Evolutionary conservation across 2,329 filamentous ascomycete genomes (phyloP).

Genomic region (Botrytis fabae): DNA sequence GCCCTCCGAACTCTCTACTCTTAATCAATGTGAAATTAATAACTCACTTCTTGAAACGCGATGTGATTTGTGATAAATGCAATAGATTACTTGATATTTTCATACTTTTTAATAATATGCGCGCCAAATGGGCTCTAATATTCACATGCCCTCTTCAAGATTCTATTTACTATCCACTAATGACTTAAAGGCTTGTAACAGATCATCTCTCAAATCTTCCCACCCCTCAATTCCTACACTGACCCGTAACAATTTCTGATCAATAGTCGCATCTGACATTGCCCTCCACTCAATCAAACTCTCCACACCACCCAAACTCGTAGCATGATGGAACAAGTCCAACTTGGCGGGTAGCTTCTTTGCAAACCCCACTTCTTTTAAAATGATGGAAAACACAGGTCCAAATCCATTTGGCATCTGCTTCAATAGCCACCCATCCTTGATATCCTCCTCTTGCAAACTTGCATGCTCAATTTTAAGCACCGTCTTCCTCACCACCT

Average conservation of each 20-base stretch:
- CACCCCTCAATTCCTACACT: conserved; percentile 86
- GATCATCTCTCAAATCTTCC: conserved; percentile 78
- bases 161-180: conserved; percentile 25
- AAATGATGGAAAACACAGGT: conserved; percentile 77
- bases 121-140: neutral
- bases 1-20: neutral
- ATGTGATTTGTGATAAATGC: neutral
- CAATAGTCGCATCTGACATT: conserved; percentile 77
- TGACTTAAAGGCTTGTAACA: conserved; percentile 62
- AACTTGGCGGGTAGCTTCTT: conserved; percentile 74
- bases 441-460: conserved; percentile 65
- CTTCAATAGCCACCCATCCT: conserved; percentile 69
- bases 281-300: conserved; percentile 94
- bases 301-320: conserved; percentile 90
- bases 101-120: neutral
- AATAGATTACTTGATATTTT: neutral
- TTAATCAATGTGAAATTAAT: neutral
- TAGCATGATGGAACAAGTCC: conserved; percentile 87
- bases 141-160: neutral
- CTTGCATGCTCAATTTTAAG: conserved; percentile 72
- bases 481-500: conserved; percentile 55
- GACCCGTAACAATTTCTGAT: conserved; percentile 71
- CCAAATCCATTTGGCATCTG: conserved; percentile 94
- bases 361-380: conserved; percentile 62
- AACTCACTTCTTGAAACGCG: neutral